Conservation (phyloP, 805 yeast genomes). For the Kurtzmaniella fragi region DNA sequence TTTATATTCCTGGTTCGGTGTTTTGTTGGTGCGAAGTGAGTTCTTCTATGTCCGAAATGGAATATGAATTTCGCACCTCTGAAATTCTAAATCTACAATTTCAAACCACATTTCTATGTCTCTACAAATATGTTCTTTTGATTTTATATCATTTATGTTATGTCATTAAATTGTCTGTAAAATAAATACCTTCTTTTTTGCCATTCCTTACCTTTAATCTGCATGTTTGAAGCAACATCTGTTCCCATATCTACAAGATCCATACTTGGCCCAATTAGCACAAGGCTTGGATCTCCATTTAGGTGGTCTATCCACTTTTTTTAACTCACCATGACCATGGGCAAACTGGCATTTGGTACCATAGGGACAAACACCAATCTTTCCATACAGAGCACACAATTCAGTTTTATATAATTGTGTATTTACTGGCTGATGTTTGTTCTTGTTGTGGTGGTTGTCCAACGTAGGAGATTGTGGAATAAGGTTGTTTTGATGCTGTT, state of each 20-base stretch:
- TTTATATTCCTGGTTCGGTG: too few species aligned
- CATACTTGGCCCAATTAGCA: conserved; percentile 78
- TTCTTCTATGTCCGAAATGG: too few species aligned
- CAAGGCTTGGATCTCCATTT: conserved; percentile 92
- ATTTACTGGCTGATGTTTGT: conserved; percentile 29
- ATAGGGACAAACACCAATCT: conserved; percentile 71
- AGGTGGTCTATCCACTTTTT: conserved; percentile 63
- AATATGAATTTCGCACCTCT: too few species aligned
- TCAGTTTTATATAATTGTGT: conserved; percentile 86
- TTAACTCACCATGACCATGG: conserved; percentile 77
- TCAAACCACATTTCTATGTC: too few species aligned
- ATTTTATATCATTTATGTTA: too few species aligned
- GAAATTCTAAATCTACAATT: too few species aligned
- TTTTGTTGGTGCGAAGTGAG: too few species aligned
- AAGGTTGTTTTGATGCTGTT: conserved; percentile 6
- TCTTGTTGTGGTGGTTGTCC: conserved; percentile 1
- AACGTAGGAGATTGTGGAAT: not conserved
- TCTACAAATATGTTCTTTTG: too few species aligned
- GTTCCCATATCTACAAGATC: conserved; percentile 82
- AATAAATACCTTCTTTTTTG: not conserved
- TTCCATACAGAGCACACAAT: conserved; percentile 73
- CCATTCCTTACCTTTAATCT: conserved; percentile 1
- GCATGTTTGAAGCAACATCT: conserved; percentile 92
- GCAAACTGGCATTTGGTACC: conserved; percentile 94
- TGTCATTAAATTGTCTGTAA: not conserved